A percentile compares a stretch with the other conserved stretches of the same genome.
Conservation (phyloP, 1,139 yeast genomes). For the Pichiaceae sp. region DNA sequence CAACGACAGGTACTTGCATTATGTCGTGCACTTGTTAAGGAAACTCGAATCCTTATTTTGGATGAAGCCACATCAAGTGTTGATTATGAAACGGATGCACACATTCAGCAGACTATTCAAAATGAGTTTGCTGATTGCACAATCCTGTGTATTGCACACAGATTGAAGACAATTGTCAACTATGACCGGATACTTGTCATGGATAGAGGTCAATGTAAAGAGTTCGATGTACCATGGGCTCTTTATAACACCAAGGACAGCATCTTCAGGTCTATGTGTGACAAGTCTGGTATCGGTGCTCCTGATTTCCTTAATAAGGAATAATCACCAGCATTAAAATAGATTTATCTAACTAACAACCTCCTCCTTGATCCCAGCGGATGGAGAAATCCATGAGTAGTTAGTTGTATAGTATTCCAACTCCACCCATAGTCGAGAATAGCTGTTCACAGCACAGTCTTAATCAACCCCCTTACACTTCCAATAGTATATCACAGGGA, state of each 20-base stretch:
- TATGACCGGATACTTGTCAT: conserved; percentile 46
- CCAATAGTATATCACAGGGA: no score
- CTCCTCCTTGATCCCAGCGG: no score
- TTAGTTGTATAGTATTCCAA: no score
- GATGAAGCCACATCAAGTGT: conserved; percentile 55
- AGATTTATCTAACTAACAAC: no score
- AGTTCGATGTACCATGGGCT: conserved; percentile 39
- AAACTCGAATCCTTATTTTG: conserved; percentile 40
- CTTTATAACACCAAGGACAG: conserved; percentile 26
- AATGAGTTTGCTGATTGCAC: conserved; percentile 39
- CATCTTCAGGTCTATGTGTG: conserved; percentile 30
- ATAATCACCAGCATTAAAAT: no score
- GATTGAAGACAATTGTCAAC: conserved; percentile 43
- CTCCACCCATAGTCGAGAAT: no score
- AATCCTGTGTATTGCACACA: conserved; percentile 48
- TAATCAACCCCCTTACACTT: no score
- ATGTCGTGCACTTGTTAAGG: conserved; percentile 44
- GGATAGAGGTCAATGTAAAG: conserved; percentile 34
- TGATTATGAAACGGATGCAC: conserved; percentile 47
- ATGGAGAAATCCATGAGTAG: no score
- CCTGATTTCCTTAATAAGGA: conserved; percentile 8
- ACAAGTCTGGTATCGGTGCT: conserved; percentile 22
- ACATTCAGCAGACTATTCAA: conserved; percentile 40
- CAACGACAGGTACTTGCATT: conserved; percentile 47
- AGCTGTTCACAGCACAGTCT: no score